phyloP scores from a whole-genome alignment of 140 eudicot genomes.

The Senecio squalidus region DNA sequence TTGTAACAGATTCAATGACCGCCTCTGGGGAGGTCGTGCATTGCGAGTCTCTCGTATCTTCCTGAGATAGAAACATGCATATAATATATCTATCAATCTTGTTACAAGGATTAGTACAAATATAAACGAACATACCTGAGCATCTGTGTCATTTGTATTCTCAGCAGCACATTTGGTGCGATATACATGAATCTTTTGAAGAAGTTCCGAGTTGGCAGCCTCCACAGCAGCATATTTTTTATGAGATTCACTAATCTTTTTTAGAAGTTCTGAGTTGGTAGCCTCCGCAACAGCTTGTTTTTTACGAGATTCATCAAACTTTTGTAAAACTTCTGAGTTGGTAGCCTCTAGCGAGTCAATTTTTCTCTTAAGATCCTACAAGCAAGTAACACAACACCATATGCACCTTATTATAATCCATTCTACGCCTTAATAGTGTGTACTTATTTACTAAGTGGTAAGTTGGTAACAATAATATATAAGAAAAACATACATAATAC shows the following conservation, averaged over 20 bases:
- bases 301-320: constrained; percentile 29
- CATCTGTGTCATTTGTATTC: constrained; percentile 34
- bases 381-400: constrained; percentile 17
- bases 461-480: constrained; percentile 8
- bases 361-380: constrained; percentile 67
- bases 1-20: constrained; percentile 15
- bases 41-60: constrained; percentile 20
- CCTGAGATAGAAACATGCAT: constrained; percentile 30
- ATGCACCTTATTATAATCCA: constrained; percentile 1
- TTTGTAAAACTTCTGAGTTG: constrained; percentile 67
- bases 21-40: constrained; percentile 16
- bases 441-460: not conserved
- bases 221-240: constrained; percentile 30
- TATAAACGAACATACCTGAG: constrained; percentile 40
- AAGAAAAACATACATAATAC: constrained; percentile 29
- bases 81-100: constrained; percentile 6
- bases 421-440: not conserved
- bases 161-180: constrained; percentile 33
- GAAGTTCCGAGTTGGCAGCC: constrained; percentile 62
- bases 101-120: constrained; percentile 8
- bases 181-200: constrained; percentile 51
- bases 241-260: constrained; percentile 9
- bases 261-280: constrained; percentile 19
- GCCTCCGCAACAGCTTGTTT: constrained; percentile 16
- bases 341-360: constrained; percentile 66